These are phyloP conservation scores for Diplosphaera chodatii DNA, from an alignment of 139 green algal genomes.

Conservation along the genomic window DNA sequence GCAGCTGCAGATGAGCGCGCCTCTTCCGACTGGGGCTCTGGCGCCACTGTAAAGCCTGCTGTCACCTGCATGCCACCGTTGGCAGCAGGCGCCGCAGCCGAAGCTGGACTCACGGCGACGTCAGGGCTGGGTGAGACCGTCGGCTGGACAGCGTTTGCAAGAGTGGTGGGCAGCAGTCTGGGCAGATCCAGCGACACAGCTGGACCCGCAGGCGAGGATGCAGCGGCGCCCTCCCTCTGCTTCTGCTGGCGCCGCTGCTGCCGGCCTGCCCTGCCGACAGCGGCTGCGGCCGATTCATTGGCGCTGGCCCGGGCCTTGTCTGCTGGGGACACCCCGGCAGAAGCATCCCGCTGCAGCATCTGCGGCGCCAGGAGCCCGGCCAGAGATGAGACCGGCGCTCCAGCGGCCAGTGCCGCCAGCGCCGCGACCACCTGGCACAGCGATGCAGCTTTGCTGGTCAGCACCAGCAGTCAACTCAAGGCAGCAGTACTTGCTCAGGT, in stretches of 20 bases:
- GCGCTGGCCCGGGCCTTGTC: not conserved
- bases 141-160: no score
- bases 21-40: no score
- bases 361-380: not conserved
- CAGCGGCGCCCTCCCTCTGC: not conserved
- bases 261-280: slow-evolving; percentile 5
- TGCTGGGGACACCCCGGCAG: not conserved
- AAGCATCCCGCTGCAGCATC: not conserved
- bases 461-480: no score
- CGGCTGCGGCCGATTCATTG: not conserved
- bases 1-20: no score
- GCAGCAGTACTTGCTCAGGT: no score
- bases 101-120: slow-evolving; percentile 1
- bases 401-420: slow-evolving; percentile 36
- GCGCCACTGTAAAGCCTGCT: not conserved
- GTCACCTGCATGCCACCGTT: not conserved
- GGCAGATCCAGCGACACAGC: no score
- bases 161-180: no score
- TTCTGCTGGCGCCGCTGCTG: not conserved
- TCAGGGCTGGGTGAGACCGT: not conserved
- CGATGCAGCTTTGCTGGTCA: no score
- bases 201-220: no score
- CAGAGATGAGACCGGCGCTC: slow-evolving; percentile 30
- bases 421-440: slow-evolving; percentile 32
- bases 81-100: slow-evolving; percentile 5